Conservation (phyloP, 176 grass and related monocot species). For the Oryza nivara region DNA sequence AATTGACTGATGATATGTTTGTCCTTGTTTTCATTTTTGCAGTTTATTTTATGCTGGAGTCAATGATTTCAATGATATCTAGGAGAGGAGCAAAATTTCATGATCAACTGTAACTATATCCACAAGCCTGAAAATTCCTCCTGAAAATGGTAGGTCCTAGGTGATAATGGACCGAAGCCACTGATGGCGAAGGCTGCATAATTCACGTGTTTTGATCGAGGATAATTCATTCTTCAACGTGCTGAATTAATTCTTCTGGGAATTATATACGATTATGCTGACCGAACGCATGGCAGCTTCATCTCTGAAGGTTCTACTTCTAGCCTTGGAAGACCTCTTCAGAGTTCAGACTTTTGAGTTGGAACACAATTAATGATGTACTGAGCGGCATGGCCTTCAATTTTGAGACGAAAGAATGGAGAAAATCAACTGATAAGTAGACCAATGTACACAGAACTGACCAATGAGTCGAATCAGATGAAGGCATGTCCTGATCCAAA, state of each 20-base stretch:
- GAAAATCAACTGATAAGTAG: background rate
- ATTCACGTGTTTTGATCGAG: slow-evolving; percentile 10
- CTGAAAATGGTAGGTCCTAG: slow-evolving; percentile 2
- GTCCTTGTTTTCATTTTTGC: background rate
- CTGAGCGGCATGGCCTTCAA: background rate
- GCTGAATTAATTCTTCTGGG: slow-evolving; percentile 20
- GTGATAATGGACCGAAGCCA: background rate
- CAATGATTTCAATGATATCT: background rate
- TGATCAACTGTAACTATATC: background rate
- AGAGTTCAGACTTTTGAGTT: slow-evolving; percentile 21
- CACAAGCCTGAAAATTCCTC: background rate
- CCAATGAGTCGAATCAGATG: slow-evolving; percentile 11
- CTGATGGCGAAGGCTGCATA: background rate
- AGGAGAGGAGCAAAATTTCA: background rate
- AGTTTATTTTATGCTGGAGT: background rate
- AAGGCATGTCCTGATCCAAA: slow-evolving; percentile 15
- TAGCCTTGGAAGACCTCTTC: background rate
- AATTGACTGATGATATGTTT: background rate
- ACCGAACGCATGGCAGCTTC: background rate
- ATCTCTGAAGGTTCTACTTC: slow-evolving; percentile 31
- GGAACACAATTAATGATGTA: slow-evolving; percentile 15
- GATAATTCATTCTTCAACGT: slow-evolving; percentile 18
- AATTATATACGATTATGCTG: slow-evolving; percentile 31
- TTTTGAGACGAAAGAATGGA: background rate
- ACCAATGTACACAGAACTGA: slow-evolving; percentile 12